Evolutionary conservation across 257 asterid species (phyloP).

Genomic region (Mitragyna speciosa): DNA sequence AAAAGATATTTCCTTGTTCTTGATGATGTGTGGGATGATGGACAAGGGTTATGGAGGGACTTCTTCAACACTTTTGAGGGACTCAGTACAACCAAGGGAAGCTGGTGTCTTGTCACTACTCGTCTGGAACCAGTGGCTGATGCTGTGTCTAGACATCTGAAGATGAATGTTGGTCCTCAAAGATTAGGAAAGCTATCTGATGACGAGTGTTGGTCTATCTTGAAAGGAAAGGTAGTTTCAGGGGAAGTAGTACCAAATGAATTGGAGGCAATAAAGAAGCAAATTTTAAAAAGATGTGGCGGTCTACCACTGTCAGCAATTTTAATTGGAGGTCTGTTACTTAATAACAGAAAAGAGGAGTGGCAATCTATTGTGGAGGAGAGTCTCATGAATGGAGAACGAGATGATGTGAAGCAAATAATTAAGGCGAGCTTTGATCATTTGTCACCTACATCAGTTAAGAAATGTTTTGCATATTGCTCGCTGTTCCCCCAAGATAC

Average conservation of each 20-base stretch:
- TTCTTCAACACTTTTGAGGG: background rate
- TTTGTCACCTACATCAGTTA: slow-evolving; percentile 20
- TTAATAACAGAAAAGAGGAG: background rate
- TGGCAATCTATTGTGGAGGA: slow-evolving; percentile 15
- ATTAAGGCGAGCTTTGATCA: slow-evolving; percentile 31
- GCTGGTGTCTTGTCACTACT: slow-evolving; percentile 4
- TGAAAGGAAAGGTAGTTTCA: background rate
- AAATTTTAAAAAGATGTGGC: background rate
- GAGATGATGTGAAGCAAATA: background rate
- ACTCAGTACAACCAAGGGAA: background rate
- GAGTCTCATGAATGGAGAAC: background rate
- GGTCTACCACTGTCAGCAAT: slow-evolving; percentile 15
- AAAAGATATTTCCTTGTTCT: slow-evolving; percentile 26
- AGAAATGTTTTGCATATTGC: slow-evolving; percentile 38
- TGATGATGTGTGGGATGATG: slow-evolving; percentile 36
- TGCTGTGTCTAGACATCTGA: background rate
- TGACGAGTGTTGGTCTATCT: background rate
- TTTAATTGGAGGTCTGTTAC: slow-evolving; percentile 30
- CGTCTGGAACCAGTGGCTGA: background rate
- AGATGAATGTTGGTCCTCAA: background rate
- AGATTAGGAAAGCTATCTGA: background rate
- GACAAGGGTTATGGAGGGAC: background rate
- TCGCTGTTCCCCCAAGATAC: slow-evolving; percentile 20
- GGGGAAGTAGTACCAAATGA: background rate
- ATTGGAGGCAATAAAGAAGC: background rate